Conservation (phyloP, 179 eudicot species). For the Camellia oleifera region DNA sequence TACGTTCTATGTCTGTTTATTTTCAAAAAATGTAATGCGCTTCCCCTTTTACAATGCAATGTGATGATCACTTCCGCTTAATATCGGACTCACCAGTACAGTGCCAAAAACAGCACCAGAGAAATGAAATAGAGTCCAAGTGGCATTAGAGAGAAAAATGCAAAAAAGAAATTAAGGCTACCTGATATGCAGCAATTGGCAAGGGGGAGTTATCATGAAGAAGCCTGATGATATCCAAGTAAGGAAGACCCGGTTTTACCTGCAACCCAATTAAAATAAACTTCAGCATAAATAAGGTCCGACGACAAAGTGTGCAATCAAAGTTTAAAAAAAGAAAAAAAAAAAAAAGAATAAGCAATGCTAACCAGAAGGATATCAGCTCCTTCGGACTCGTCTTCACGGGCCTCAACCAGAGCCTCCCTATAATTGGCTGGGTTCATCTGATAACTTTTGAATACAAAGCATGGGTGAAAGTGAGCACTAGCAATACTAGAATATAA, state of each 20-base stretch:
- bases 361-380: slow-evolving; percentile 96
- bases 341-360: background rate
- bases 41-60: background rate
- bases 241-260: slow-evolving; percentile 97
- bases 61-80: background rate
- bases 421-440: slow-evolving; percentile 98
- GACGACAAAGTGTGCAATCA: background rate
- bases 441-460: slow-evolving; percentile 60
- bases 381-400: slow-evolving; percentile 92
- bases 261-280: slow-evolving; percentile 21
- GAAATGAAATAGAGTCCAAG: background rate
- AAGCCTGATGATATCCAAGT: slow-evolving; percentile 85
- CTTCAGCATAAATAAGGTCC: background rate
- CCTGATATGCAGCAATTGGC: slow-evolving; percentile 99
- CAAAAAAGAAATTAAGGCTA: slow-evolving; percentile 21
- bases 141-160: background rate
- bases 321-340: background rate
- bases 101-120: too few species aligned
- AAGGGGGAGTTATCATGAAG: slow-evolving; percentile 79
- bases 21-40: background rate
- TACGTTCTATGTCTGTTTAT: too few species aligned
- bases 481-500: background rate
- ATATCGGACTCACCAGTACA: too few species aligned
- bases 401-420: slow-evolving; percentile 82
- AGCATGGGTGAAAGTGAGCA: slow-evolving; percentile 12